Percentiles rank a stretch among this genome's conserved stretches.
Conservation (phyloP, 768 basidiomycete species). For the Trametes punicea region DNA sequence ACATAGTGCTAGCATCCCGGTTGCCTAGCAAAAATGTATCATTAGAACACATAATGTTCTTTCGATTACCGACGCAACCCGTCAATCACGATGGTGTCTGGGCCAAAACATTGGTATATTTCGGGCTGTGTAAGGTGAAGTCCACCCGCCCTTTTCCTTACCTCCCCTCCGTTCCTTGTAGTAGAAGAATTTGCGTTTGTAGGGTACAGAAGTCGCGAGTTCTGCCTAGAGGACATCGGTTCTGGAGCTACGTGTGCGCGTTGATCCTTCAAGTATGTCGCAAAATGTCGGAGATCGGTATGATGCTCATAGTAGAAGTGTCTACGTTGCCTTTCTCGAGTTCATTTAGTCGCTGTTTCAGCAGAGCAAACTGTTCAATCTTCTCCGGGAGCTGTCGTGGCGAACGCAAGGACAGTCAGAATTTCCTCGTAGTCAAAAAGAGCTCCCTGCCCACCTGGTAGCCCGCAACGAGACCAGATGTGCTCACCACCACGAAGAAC, state of each 20-base stretch:
- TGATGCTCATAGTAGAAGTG: constrained; percentile 16
- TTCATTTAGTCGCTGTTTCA: constrained; percentile 31
- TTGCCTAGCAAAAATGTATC: constrained; percentile 11
- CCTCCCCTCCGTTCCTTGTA: too few relatives aligned
- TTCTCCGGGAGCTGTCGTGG: constrained; percentile 45
- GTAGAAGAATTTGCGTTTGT: too few relatives aligned
- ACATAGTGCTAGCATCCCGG: constrained; percentile 12
- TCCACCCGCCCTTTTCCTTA: too few relatives aligned
- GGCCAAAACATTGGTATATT: too few relatives aligned
- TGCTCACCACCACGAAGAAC: constrained; percentile 74
- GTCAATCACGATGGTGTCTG: too few relatives aligned
- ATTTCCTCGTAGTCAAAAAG: background rate
- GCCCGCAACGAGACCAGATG: constrained; percentile 69
- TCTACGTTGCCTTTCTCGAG: constrained; percentile 25
- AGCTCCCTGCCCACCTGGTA: constrained; percentile 53
- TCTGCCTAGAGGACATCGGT: too few relatives aligned
- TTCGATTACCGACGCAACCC: background rate
- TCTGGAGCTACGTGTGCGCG: too few relatives aligned
- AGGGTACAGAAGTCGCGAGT: too few relatives aligned
- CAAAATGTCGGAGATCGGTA: constrained; percentile 1
- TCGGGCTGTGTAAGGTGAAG: too few relatives aligned
- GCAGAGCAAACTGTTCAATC: constrained; percentile 37
- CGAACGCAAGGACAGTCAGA: background rate
- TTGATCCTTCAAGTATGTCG: too few relatives aligned
- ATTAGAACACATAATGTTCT: constrained; percentile 13